Base-by-base conservation (phyloP, 2,329 filamentous ascomycete species). In the Chaetomiaceae sp. region DNA sequence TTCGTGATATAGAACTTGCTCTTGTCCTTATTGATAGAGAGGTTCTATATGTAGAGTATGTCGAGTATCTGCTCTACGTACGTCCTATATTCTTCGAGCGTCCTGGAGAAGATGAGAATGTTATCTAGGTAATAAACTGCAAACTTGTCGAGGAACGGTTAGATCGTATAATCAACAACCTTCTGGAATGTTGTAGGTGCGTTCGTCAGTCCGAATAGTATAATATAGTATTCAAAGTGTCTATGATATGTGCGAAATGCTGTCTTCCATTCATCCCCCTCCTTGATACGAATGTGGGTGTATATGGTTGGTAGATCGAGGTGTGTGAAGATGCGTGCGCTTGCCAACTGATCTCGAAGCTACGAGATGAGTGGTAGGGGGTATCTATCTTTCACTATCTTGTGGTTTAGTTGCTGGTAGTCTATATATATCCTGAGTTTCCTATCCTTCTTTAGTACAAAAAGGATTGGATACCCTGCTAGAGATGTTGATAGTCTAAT, bases 151-250 rank as follows among this genome's bases (percentile, higher is more conserved):
- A 54, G n/a, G 12, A 49, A 45, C 12, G 34, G 20, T 31, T 14
- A 10, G 2, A 53, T 30, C 3, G 41, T 13, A 10, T 38, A 6
- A 30, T 58, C 52, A 2, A 56, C 52, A 5, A 40, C 27, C 3
- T 13, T 12, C 42, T 57, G n/a, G 42, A 59, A 57, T 7, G 40
- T 42, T 8, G 30, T 13, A 4, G 43, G 50, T 35, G 45, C 48
- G 13, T 62, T 64, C 5, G 53, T 62, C n/a, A 67, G 43, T 3
- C 58, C 55, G 47, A 68, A 68, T 3, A 52, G 58, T 42, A 67
- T 66, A 12, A 68, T 43, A n/a, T 60, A 38, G 44, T 66, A 68
- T 41, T 68, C 55, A 50, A 51, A 69, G 39, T 61, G 41, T 9
- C 60, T 48, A 44, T 59, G 64, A 12, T 40, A 41, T 4, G 27